Percentiles rank a stretch among this genome's conserved stretches.
Evolutionary conservation across 352 stramenopile genomes (phyloP).

Genomic region (Pythium brachiatum): DNA sequence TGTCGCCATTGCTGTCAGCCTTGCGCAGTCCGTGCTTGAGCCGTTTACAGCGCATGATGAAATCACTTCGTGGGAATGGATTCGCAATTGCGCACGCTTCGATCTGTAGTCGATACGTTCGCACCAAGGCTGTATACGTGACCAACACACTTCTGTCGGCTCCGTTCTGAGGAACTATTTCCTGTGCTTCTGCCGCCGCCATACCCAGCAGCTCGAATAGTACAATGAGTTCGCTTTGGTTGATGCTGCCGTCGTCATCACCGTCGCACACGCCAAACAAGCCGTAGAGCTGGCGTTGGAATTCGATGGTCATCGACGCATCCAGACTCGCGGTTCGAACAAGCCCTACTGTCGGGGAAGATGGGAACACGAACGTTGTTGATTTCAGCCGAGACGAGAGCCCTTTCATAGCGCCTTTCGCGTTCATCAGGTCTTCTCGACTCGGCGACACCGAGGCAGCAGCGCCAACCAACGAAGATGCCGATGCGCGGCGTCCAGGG

Average conservation of each 20-base stretch:
- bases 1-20: slow-evolving; percentile 36
- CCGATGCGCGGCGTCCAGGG: neutral
- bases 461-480: neutral
- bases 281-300: slow-evolving; percentile 25
- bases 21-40: slow-evolving; percentile 46
- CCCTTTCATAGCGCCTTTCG: neutral
- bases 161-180: neutral
- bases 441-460: neutral
- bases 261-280: slow-evolving; percentile 35
- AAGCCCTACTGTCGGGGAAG: neutral
- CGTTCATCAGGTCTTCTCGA: neutral
- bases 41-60: slow-evolving; percentile 36
- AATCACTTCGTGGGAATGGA: slow-evolving; percentile 26
- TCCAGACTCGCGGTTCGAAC: slow-evolving; percentile 3
- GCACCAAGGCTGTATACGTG: too few species aligned
- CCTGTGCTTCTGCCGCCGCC: slow-evolving; percentile 3
- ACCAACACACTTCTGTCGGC: neutral
- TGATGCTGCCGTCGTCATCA: slow-evolving; percentile 36
- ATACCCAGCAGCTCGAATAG: slow-evolving; percentile 28
- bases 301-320: slow-evolving; percentile 17
- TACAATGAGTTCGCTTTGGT: slow-evolving; percentile 26
- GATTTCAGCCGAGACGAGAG: neutral
- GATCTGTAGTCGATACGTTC: slow-evolving; percentile 12
- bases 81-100: slow-evolving; percentile 1
- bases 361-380: neutral